phyloP scores from a whole-genome alignment of 2,329 filamentous ascomycete species.

The Ambrosiella cleistominuta region DNA sequence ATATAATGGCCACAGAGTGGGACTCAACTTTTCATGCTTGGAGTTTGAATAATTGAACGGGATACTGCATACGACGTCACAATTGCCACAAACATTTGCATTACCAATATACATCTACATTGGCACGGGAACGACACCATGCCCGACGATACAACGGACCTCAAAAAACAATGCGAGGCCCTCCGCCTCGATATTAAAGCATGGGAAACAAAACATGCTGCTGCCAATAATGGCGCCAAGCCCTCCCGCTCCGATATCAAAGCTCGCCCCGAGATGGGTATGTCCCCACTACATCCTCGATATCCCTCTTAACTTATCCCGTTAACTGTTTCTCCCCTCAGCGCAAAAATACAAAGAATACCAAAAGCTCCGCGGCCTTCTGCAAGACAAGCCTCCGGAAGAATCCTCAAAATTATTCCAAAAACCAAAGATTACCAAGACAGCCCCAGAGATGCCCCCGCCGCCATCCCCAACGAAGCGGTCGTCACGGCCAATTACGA shows the following conservation, averaged over 20 bases:
- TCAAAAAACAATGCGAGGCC: slow-evolving; percentile 30
- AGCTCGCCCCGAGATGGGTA: slow-evolving; percentile 52
- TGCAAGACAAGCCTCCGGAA: no score
- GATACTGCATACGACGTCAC: no score
- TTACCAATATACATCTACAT: neutral
- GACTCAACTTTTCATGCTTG: no score
- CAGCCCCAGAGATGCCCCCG: slow-evolving; percentile 15
- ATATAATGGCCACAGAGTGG: no score
- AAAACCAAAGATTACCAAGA: no score
- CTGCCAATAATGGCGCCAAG: slow-evolving; percentile 46
- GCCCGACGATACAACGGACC: neutral
- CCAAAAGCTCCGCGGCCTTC: slow-evolving; percentile 32
- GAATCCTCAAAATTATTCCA: neutral
- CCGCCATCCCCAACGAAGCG: slow-evolving; percentile 28
- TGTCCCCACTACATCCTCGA: slow-evolving; percentile 12
- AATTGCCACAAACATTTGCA: neutral
- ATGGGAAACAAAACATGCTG: slow-evolving; percentile 55
- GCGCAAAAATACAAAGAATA: slow-evolving; percentile 66
- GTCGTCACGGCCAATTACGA: slow-evolving; percentile 19
- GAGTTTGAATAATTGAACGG: no score
- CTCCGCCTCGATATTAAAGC: slow-evolving; percentile 54
- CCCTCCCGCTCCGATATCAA: slow-evolving; percentile 62
- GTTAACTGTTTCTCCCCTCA: neutral
- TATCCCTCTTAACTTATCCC: neutral
- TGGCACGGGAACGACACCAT: neutral